Conservation (phyloP, 495 filamentous ascomycete species). For the Podospora bellae-mahoneyi region DNA sequence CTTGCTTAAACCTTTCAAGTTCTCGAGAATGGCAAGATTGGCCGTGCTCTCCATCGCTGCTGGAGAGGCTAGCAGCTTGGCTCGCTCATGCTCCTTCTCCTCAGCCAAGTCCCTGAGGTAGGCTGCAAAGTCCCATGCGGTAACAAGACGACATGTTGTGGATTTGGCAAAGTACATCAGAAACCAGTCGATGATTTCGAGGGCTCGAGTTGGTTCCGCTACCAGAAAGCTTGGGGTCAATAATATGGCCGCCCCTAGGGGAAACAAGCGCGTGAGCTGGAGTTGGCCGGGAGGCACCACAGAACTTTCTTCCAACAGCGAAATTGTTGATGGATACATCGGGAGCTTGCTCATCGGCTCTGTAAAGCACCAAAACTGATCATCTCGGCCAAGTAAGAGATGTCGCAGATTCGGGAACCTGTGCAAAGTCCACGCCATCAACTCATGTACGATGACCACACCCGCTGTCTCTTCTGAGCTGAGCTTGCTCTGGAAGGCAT, state of each 20-base stretch:
- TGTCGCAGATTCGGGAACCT: slow-evolving; percentile 28
- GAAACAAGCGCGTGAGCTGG: slow-evolving; percentile 53
- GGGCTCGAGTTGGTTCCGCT: slow-evolving; percentile 47
- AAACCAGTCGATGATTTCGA: slow-evolving; percentile 60
- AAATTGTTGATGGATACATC: slow-evolving; percentile 26
- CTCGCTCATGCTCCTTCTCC: slow-evolving; percentile 37
- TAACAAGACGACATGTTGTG: slow-evolving; percentile 32
- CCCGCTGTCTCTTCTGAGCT: slow-evolving; percentile 15
- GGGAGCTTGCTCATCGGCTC: slow-evolving; percentile 26
- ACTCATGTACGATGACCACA: slow-evolving; percentile 38
- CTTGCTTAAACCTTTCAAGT: slow-evolving; percentile 27
- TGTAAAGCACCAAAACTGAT: slow-evolving; percentile 35
- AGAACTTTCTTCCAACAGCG: background rate
- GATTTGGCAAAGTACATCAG: slow-evolving; percentile 25
- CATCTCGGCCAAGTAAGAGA: slow-evolving; percentile 17
- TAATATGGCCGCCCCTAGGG: slow-evolving; percentile 54
- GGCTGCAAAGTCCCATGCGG: slow-evolving; percentile 39
- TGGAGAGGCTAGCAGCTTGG: slow-evolving; percentile 18
- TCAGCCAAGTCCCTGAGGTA: slow-evolving; percentile 42
- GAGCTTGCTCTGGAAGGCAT: slow-evolving; percentile 21
- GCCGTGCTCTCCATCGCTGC: slow-evolving; percentile 20
- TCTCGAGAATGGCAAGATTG: background rate
- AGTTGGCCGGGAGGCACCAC: slow-evolving; percentile 28
- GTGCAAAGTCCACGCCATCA: slow-evolving; percentile 27
- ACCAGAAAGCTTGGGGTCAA: slow-evolving; percentile 62